A percentile compares a stretch with the other conserved stretches of the same genome.
Evolutionary conservation across 306 rosid genomes (phyloP).

Genomic region (Vigna reflexopilosa): DNA sequence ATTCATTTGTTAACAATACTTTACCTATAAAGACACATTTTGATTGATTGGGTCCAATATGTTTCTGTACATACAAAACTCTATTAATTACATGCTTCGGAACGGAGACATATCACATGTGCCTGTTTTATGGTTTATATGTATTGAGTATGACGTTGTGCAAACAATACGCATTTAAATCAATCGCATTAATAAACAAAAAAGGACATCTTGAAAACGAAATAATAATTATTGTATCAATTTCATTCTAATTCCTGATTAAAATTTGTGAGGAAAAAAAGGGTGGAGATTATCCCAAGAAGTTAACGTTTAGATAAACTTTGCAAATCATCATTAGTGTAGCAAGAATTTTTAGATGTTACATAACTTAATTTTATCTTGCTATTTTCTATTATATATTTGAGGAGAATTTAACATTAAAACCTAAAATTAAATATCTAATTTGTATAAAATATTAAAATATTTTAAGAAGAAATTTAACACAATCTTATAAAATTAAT

Average conservation of each 20-base stretch:
- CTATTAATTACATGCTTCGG: slow-evolving; percentile 15
- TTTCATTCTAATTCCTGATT: background rate
- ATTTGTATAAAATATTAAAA: no score
- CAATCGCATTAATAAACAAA: slow-evolving; percentile 12
- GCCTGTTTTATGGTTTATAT: slow-evolving; percentile 14
- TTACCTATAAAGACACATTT: slow-evolving; percentile 17
- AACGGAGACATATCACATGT: slow-evolving; percentile 18
- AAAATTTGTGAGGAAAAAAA: background rate
- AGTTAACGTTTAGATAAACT: no score
- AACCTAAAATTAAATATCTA: no score
- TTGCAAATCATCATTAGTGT: no score
- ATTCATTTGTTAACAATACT: slow-evolving; percentile 22
- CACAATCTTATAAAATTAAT: no score
- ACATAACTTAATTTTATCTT: no score
- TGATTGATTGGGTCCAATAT: slow-evolving; percentile 37
- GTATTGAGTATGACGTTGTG: background rate
- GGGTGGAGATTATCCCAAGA: no score
- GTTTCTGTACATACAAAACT: slow-evolving; percentile 31
- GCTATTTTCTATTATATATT: no score
- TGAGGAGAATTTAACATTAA: no score
- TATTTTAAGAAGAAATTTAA: no score
- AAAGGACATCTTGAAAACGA: background rate
- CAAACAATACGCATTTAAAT: slow-evolving; percentile 21
- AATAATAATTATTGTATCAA: background rate
- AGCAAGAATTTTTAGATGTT: no score